Evolutionary conservation across 805 yeast species (phyloP), one percentile per base, ranked within the genome.

Genomic region (Saturnispora dispora): DNA sequence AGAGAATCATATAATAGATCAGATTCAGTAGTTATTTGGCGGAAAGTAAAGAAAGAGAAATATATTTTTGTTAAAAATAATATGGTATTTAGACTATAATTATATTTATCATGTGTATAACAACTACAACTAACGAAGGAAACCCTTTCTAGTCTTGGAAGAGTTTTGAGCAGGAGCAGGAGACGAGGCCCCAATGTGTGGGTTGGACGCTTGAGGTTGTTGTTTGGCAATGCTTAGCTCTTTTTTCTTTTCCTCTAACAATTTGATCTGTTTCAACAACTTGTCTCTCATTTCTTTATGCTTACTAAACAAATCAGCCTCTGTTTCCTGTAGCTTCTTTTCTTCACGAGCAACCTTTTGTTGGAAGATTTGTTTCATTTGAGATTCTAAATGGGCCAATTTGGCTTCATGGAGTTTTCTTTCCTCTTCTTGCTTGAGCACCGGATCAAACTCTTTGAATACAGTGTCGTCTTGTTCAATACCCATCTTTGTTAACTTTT

Each of bases 241-340:
- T 55, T 75, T 78, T 71, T 89, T 90, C 72, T 88, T 88, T 58
- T 89, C 96, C 69, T 93, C 98, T 63, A 93, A 77, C 62, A 89
- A 80, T 65, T 84, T 85, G 58, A 91, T 81, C 71, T 91, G 96
- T 68, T 85, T 85, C 57, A 85, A 75, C 66, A 93, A 78, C 71
- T 88, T 88, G 64, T 91, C 97, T 71, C 91, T 91, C 91, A 91
- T 90, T 69, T 93, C 98, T 70, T 88, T 88, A 71, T 93, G 99
- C 69, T 95, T 84, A 40, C 93, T 79, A 67, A 91, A 91, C 64
- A 93, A 78, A 70, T 93, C 99, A 52, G 95, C 93, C 73, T 93
- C 99, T 45, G 96, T 88, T 71, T 88, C 87, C 73, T 90, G 96
- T 65, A 93, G 79, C 73, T 91, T 91, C 78, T 89, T 88, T 71